Evolutionary conservation across 148 eudicot species (phyloP).

Genomic region (Fagopyrum tataricum): DNA sequence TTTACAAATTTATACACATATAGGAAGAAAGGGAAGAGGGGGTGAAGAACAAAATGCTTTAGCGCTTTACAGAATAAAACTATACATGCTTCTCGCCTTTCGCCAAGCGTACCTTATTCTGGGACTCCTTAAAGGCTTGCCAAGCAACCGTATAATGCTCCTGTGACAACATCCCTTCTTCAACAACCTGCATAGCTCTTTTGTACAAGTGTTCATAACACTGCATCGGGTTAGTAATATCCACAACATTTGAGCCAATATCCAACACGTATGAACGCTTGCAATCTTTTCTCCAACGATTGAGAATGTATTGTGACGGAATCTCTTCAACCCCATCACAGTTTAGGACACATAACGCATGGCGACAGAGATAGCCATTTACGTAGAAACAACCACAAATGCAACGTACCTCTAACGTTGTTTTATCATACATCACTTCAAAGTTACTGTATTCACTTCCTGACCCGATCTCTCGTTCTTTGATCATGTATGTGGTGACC

Average conservation of each 20-base stretch:
- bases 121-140: constrained; percentile 67
- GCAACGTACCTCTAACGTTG: constrained; percentile 47
- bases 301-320: constrained; percentile 44
- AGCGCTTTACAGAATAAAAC: not conserved
- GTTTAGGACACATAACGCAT: constrained; percentile 51
- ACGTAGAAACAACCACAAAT: constrained; percentile 60
- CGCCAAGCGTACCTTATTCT: constrained; percentile 60
- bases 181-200: constrained; percentile 58
- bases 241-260: constrained; percentile 31
- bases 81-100: constrained; percentile 34
- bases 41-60: not conserved
- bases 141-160: constrained; percentile 75
- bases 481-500: constrained; percentile 44
- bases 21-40: not conserved
- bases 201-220: constrained; percentile 66
- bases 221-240: constrained; percentile 46
- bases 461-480: constrained; percentile 37
- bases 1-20: not conserved
- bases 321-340: constrained; percentile 52
- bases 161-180: constrained; percentile 57
- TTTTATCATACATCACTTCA: constrained; percentile 57
- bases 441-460: constrained; percentile 28
- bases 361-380: constrained; percentile 76
- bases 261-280: constrained; percentile 50
- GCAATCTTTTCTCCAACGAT: constrained; percentile 75